Conservation (phyloP, 352 stramenopile genomes). For the Globisporangium cystogenes region DNA sequence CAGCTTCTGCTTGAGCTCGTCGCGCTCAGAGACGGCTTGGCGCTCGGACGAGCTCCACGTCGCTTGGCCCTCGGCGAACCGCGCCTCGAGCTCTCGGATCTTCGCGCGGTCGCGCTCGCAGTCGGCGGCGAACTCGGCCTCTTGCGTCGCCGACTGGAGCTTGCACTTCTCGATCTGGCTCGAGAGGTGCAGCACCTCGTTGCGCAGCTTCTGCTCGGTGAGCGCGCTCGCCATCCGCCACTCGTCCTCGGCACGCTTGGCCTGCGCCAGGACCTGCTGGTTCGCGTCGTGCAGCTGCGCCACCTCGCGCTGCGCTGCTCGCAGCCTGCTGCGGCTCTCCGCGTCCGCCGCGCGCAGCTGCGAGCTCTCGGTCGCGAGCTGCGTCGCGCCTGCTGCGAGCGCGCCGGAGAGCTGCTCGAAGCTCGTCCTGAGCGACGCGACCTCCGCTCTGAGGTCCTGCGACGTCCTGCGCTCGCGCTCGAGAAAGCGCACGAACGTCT, state of each 20-base stretch:
- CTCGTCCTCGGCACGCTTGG: slow-evolving; percentile 34
- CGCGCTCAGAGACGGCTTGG: slow-evolving; percentile 31
- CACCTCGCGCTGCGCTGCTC: slow-evolving; percentile 18
- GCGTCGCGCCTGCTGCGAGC: slow-evolving; percentile 12
- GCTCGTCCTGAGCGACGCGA: slow-evolving; percentile 26
- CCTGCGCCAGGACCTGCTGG: slow-evolving; percentile 18
- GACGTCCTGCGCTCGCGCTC: slow-evolving; percentile 44
- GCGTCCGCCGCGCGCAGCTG: slow-evolving; percentile 4
- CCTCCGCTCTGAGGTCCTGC: slow-evolving; percentile 31
- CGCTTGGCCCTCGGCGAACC: slow-evolving; percentile 23
- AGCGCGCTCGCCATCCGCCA: slow-evolving; percentile 24
- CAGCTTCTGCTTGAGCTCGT: slow-evolving; percentile 53
- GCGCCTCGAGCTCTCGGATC: slow-evolving; percentile 38
- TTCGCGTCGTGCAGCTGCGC: slow-evolving; percentile 6
- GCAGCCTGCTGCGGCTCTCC: slow-evolving; percentile 15
- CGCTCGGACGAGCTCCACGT: slow-evolving; percentile 32
- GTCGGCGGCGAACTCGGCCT: slow-evolving; percentile 22
- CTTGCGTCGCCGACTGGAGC: slow-evolving; percentile 26
- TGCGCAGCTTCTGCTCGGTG: slow-evolving; percentile 60
- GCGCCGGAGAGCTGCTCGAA: slow-evolving; percentile 22
- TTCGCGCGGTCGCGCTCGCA: slow-evolving; percentile 20
- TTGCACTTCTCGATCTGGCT: slow-evolving; percentile 48
- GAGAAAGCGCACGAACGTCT: slow-evolving; percentile 69
- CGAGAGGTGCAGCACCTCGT: slow-evolving; percentile 59
- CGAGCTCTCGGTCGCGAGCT: slow-evolving; percentile 22